Percentiles rank a stretch among this genome's conserved stretches.
phyloP scores from a whole-genome alignment of 306 rosid genomes.

The Oxytropis ochrocephala region DNA sequence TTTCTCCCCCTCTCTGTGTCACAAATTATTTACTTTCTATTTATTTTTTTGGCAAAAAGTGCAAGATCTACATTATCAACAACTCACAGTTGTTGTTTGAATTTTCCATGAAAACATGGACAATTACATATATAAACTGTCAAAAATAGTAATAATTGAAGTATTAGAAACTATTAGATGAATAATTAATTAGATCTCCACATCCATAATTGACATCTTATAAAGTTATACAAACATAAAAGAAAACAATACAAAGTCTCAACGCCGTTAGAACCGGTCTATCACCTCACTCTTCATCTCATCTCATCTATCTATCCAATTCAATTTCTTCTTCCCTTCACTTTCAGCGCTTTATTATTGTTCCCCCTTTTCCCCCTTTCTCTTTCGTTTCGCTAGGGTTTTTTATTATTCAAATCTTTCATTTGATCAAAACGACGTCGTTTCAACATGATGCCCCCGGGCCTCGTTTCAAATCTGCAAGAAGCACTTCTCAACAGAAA shows the following conservation, averaged over 20 bases:
- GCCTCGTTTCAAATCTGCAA: slow-evolving; percentile 86
- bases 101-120: neutral
- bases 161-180: neutral
- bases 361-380: neutral
- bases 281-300: neutral
- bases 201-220: neutral
- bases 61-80: neutral
- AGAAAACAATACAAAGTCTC: neutral
- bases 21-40: neutral
- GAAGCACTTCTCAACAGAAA: slow-evolving; percentile 55
- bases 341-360: slow-evolving; percentile 25
- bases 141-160: neutral
- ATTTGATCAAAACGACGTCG: slow-evolving; percentile 34
- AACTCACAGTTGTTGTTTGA: neutral
- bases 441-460: slow-evolving; percentile 80
- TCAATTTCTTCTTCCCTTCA: neutral
- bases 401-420: slow-evolving; percentile 28
- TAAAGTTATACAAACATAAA: neutral
- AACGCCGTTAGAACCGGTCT: slow-evolving; percentile 84
- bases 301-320: neutral
- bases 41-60: neutral
- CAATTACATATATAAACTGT: neutral
- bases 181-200: neutral
- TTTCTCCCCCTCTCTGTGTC: neutral
- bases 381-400: slow-evolving; percentile 54